A percentile compares a stretch with the other conserved stretches of the same genome.
Evolutionary conservation across 202 grass and related monocot species (phyloP).

Genomic region (Hordeum pubiflorum): DNA sequence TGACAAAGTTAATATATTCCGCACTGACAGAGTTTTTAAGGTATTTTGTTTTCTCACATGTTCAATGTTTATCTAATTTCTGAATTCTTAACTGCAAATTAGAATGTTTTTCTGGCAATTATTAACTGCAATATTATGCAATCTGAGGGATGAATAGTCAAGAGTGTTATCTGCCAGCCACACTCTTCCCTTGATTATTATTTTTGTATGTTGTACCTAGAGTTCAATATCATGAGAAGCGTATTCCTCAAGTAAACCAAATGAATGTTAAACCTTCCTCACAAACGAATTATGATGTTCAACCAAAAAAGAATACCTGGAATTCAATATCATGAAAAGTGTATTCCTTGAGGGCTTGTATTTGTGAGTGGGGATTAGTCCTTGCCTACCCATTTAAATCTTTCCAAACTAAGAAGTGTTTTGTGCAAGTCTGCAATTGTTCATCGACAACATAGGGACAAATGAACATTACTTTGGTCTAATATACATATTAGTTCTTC

Average conservation of each 20-base stretch:
- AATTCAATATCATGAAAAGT: not conserved
- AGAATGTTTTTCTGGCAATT: slow-evolving; percentile 12
- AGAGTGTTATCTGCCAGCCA: not conserved
- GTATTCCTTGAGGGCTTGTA: not conserved
- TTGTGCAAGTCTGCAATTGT: not conserved
- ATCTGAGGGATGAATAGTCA: not conserved
- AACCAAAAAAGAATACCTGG: not conserved
- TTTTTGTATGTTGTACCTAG: too few species aligned
- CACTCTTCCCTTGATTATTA: not conserved
- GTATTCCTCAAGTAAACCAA: not conserved
- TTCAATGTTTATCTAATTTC: slow-evolving; percentile 18
- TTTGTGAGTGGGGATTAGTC: not conserved
- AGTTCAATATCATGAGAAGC: too few species aligned
- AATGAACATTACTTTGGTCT: slow-evolving; percentile 3
- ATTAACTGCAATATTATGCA: not conserved
- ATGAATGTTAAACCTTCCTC: not conserved
- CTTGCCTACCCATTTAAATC: not conserved
- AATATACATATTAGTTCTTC: not conserved
- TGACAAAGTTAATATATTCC: slow-evolving; percentile 92
- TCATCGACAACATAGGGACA: not conserved
- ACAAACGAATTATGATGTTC: not conserved
- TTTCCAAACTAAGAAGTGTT: not conserved
- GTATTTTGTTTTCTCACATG: slow-evolving; percentile 38
- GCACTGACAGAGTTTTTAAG: slow-evolving; percentile 89
- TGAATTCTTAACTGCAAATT: slow-evolving; percentile 16